Evolutionary conservation across 1,139 yeast species (phyloP), one percentile per base, ranked within the genome.

Genomic region (Candida sp.): DNA sequence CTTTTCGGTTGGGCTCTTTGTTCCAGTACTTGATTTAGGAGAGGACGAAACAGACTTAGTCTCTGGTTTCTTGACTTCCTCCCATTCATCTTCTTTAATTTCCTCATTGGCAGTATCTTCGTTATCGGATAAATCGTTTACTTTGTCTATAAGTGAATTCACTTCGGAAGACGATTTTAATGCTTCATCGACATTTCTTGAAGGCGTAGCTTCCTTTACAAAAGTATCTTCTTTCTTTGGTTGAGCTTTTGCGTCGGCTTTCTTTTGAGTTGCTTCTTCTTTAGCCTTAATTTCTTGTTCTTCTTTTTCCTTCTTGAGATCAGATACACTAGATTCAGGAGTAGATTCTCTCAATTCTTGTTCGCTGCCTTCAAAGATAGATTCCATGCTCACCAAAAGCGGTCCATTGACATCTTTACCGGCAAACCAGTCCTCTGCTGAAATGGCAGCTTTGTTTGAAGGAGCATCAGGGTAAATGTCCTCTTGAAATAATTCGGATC

Each of bases 381-480:
- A 79, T 57, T 79, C 85, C 84, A 95, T 79, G 36, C 83, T 79
- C 57, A 88, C 71, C 49, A 90, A 70, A 44, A 87, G 70, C n/a
- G 99, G 98, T 5, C 93, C 95, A 47, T 81, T 81, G 29, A 84
- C 84, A 29, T 77, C 75, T 61, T 89, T 84, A 32, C 97, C 98
- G 25, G 63, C 66, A 46, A 83, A 75, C 86, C 90, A 93, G 52
- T 90, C 97, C 2, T 71, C 78, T 1, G 96, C 91, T 22, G 82
- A 62, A 49, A 89, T 64, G 0, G 97, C 95, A 1, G 97, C 84
- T 54, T 80, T 75, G 36, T 71, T 76, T 3, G 96, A 84, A 32
- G 95, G 95, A 33, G 95, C 88, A 61, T 87, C 96, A 3, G 97
- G 97, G 60, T 84, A 93, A 43, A 93, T 89, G 57, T 91, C 98